phyloP scores from a whole-genome alignment of 1,139 yeast genomes.

The Suhomyces bribrorum region DNA sequence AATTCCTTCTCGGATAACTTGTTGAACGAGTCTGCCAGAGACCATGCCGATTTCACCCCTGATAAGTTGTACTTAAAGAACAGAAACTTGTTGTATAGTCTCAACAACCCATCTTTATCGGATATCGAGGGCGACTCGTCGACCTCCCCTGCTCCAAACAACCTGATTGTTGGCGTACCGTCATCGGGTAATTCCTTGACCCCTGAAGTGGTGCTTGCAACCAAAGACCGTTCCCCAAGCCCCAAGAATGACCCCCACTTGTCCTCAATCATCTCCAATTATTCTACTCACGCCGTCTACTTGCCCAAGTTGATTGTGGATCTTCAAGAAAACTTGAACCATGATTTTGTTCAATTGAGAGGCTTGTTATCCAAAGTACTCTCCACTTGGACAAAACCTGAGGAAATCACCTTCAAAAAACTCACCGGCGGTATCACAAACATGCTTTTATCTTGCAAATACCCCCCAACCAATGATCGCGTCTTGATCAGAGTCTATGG shows the following conservation, averaged over 20 bases:
- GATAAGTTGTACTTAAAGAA: conserved; percentile 34
- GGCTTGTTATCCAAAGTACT: conserved; percentile 37
- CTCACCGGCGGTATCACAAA: conserved; percentile 83
- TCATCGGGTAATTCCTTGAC: neutral
- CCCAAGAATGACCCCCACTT: conserved; percentile 7
- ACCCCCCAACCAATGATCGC: conserved; percentile 22
- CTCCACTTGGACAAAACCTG: conserved; percentile 32
- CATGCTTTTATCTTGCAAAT: conserved; percentile 58
- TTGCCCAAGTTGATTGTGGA: conserved; percentile 41
- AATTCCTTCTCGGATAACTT: conserved; percentile 15
- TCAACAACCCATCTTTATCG: conserved; percentile 47
- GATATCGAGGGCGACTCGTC: conserved; percentile 38
- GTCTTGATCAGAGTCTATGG: conserved; percentile 76
- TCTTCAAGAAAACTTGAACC: conserved; percentile 31
- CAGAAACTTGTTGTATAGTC: conserved; percentile 41
- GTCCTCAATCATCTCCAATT: conserved; percentile 26
- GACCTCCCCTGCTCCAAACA: conserved; percentile 12
- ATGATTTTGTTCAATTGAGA: conserved; percentile 35
- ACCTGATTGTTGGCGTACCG: conserved; percentile 1
- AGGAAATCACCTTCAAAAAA: conserved; percentile 32
- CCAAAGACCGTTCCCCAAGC: neutral
- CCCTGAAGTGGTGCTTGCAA: neutral
- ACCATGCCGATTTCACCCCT: conserved; percentile 22
- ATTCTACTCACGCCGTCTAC: conserved; percentile 40
- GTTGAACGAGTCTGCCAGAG: conserved; percentile 12